Evolutionary conservation across 2,329 filamentous ascomycete species (phyloP), one percentile per base, ranked within the genome.

Genomic region (Macrophomina pseudophaseolina): DNA sequence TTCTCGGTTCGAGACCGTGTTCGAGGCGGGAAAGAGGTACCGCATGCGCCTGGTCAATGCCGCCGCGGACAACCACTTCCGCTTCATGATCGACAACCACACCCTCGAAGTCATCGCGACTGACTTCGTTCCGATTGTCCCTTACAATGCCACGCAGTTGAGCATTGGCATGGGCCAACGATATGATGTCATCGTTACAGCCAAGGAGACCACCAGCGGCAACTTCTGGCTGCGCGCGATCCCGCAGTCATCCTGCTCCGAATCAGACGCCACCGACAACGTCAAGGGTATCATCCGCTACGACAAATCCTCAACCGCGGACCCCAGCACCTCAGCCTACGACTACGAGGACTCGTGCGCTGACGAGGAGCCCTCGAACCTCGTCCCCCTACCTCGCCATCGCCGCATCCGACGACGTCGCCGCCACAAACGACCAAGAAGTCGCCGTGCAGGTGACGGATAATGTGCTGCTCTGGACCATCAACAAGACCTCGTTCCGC

Each of bases 111-210:
- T 81, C 66, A 75, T 81, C 14, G 71, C 73, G 0, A 68, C 69
- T 2, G 76, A 78, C 62, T 73, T 78, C 28, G 73, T 80, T 3
- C 77, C 79, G 1, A 75, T 80, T 63, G 68, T 74, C 51, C 78
- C 79, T 1, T 79, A 79, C 67, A 70, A 74, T 30, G 69, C 69
- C 7, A 51, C 75, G 5, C 67, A 66, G 32, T 69, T 75, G 2
- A 60, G 53, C 18, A 56, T 64, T 16, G 66, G 66, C 62, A 66
- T n/a, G 51, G 64, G 64, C 33, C 81, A 83, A 68, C 78, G 81
- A 3, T 82, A 82, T 74, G 80, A 83, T 53, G 80, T 84, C 5
- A 72, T 84, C 64, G 77, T 84, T 71, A 78, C 73, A 30, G 79
- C 81, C 51, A 81, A 82, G 66, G 64, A 28, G 14, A 5, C 64